A percentile compares a stretch with the other conserved stretches of the same genome.
These are phyloP conservation scores for Blastobotrys apis DNA, from an alignment of 1,139 yeast species.

Conservation along the genomic window DNA sequence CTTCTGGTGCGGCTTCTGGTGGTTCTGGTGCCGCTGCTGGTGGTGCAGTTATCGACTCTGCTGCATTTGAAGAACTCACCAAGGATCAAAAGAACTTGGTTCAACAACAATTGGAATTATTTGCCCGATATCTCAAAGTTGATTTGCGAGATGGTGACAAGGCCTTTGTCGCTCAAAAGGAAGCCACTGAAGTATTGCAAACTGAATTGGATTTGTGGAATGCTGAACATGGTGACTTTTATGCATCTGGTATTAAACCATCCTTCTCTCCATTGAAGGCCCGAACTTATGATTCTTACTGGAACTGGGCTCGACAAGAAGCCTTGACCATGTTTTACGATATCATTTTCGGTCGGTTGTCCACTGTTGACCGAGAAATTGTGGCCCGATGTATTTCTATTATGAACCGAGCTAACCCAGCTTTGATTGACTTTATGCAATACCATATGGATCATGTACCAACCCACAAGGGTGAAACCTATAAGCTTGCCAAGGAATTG, in stretches of 20 bases:
- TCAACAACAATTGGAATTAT: slow-evolving; percentile 89
- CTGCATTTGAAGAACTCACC: slow-evolving; percentile 91
- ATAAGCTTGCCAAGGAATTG: slow-evolving; percentile 79
- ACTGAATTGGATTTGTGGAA: slow-evolving; percentile 89
- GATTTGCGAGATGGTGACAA: slow-evolving; percentile 91
- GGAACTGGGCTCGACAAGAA: slow-evolving; percentile 99
- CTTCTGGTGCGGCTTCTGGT: slow-evolving; percentile 60
- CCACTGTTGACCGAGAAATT: slow-evolving; percentile 89
- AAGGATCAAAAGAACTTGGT: slow-evolving; percentile 88
- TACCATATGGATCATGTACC: slow-evolving; percentile 94
- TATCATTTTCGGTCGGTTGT: slow-evolving; percentile 88
- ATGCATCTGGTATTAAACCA: slow-evolving; percentile 87
- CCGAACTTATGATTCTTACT: slow-evolving; percentile 92
- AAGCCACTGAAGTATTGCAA: slow-evolving; percentile 78
- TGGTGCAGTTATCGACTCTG: slow-evolving; percentile 89
- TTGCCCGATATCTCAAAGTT: slow-evolving; percentile 89
- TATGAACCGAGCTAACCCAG: slow-evolving; percentile 95
- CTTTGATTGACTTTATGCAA: slow-evolving; percentile 93
- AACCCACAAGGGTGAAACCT: slow-evolving; percentile 79
- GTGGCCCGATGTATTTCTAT: slow-evolving; percentile 94
- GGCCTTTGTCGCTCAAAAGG: slow-evolving; percentile 79
- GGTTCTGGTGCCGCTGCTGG: slow-evolving; percentile 55
- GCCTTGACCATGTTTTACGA: slow-evolving; percentile 90
- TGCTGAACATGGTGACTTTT: slow-evolving; percentile 92
- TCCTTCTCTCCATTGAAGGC: slow-evolving; percentile 89